Base-by-base conservation (phyloP, 176 grass and related monocot species). In the Carex kokanica region DNA sequence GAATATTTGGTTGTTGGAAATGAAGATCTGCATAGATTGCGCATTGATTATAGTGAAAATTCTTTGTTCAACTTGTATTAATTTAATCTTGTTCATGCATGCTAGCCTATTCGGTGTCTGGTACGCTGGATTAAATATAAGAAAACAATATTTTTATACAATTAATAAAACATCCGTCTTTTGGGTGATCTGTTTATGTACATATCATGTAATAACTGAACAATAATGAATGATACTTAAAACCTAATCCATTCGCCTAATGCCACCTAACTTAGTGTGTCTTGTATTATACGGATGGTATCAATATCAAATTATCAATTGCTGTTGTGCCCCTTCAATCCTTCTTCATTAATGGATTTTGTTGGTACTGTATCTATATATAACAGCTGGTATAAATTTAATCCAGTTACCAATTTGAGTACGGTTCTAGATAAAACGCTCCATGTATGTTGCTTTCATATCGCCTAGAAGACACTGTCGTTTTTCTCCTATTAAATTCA, bases 361-460 rank as follows among this genome's bases (percentile, higher is more conserved):
- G 11, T 31, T 55, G 12, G 24, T 55, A 52, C 0, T 74, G 13
- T 74, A 74, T 25, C 7, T 43, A 8, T 40, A 15, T 27, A 71
- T 72, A 18, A 71, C n/a, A n/a, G n/a, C 8, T 73, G 41, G 40
- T 49, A 45, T 21, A 14, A 23, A 12, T 49, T 54, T 31, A 55
- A 31, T 9, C 64, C 29, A 16, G 73, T 77, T 29, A 55, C 49
- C 73, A 77, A 77, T 77, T 75, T 55, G 73, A 77, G 47, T 53
- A 77, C 73, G 23, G 43, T 75, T 75, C 23, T 54, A 54, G 23
- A 75, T 75, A 54, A 54, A 74, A 74, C 4, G 23, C 72, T 25
- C 43, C 13, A 74, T 74, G 20, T 51, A 75, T 75, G 47, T 31
- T 75, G 72, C 72, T 75, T 75, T 75, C 72, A 6, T 75, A 75